Evolutionary conservation across 495 filamentous ascomycete species (phyloP).

Genomic region (Xylaria flabelliformis): DNA sequence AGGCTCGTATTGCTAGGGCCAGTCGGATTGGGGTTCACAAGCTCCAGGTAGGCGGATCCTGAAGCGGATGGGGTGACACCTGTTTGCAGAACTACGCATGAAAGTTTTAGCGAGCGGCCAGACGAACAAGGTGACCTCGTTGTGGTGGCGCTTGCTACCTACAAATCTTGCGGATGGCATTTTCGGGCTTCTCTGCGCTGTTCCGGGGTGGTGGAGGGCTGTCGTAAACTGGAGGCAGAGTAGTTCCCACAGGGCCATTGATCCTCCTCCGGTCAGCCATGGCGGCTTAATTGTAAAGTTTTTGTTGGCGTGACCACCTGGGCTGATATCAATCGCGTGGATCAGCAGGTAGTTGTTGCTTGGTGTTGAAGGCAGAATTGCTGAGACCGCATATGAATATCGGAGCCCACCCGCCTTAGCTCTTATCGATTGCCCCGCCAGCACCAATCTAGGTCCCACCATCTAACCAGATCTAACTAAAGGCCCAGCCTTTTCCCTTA

Average conservation of each 20-base stretch:
- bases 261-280: slow-evolving; percentile 91
- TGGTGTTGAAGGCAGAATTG: slow-evolving; percentile 5
- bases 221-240: slow-evolving; percentile 73
- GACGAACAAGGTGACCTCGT: not conserved
- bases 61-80: slow-evolving; percentile 91
- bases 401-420: slow-evolving; percentile 11
- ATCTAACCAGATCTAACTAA: slow-evolving; percentile 24
- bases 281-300: slow-evolving; percentile 13
- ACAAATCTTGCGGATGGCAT: slow-evolving; percentile 85
- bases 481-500: slow-evolving; percentile 12
- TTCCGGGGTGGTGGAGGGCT: slow-evolving; percentile 30
- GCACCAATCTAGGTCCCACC: slow-evolving; percentile 22
- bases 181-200: slow-evolving; percentile 49
- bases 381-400: not conserved
- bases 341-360: not conserved
- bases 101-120: slow-evolving; percentile 12
- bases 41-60: slow-evolving; percentile 92
- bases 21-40: slow-evolving; percentile 64
- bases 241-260: slow-evolving; percentile 83
- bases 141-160: slow-evolving; percentile 46
- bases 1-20: slow-evolving; percentile 64
- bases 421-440: slow-evolving; percentile 27
- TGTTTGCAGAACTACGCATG: slow-evolving; percentile 78
- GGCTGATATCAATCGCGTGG: not conserved
- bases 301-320: not conserved